These are phyloP conservation scores for Talaromyces sp. DNA, from an alignment of 2,329 filamentous ascomycete genomes.

Conservation along the genomic window DNA sequence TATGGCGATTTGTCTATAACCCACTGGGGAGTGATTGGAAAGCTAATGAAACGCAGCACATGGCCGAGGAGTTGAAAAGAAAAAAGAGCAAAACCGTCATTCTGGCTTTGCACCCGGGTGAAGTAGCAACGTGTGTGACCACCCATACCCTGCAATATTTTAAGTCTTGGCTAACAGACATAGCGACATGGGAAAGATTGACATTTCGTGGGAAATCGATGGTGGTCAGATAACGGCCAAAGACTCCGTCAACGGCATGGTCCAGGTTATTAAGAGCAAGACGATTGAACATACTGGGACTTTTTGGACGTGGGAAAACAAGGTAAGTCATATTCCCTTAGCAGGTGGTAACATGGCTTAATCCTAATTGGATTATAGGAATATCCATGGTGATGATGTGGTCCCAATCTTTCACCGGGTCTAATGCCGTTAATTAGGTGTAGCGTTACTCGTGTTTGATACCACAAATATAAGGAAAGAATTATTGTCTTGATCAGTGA, in stretches of 20 bases:
- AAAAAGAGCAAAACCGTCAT: constrained; percentile 46
- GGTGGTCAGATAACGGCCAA: constrained; percentile 44
- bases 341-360: not conserved
- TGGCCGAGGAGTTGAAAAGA: constrained; percentile 50
- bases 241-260: constrained; percentile 46
- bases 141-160: too few species aligned
- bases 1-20: not conserved
- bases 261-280: constrained; percentile 47
- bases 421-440: too few species aligned
- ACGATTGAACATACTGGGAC: constrained; percentile 45
- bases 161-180: not conserved
- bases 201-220: constrained; percentile 47
- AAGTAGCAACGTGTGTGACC: constrained; percentile 45
- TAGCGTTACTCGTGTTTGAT: too few species aligned
- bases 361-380: not conserved
- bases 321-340: constrained; percentile 27
- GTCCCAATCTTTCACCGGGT: too few species aligned
- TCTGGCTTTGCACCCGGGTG: constrained; percentile 52
- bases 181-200: constrained; percentile 50
- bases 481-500: too few species aligned
- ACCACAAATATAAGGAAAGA: too few species aligned
- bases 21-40: not conserved
- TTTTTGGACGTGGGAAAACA: constrained; percentile 52
- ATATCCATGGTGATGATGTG: constrained; percentile 7
- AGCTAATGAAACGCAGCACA: constrained; percentile 30